Conservation (phyloP, 2,329 filamentous ascomycete species). For the Aureobasidium musti region DNA sequence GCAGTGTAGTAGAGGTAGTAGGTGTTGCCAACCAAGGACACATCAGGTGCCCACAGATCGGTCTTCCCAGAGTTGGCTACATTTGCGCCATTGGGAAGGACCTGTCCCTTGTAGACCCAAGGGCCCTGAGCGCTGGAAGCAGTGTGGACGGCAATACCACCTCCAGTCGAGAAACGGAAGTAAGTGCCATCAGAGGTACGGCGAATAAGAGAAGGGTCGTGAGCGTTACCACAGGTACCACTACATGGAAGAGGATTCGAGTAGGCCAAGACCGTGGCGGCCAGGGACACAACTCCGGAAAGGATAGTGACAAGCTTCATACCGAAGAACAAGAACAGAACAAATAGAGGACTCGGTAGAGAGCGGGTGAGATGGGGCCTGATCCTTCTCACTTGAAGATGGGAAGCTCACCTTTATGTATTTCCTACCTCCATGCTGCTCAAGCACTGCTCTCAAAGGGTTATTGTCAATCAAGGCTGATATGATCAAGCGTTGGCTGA, state of each 20-base stretch:
- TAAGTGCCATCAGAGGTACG: conserved; percentile 53
- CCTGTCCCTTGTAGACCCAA: conserved; percentile 54
- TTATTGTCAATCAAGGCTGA: conserved; percentile 5
- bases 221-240: conserved; percentile 48
- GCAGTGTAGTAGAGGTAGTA: conserved; percentile 70
- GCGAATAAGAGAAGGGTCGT: conserved; percentile 54
- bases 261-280: conserved; percentile 40
- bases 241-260: conserved; percentile 46
- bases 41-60: conserved; percentile 65
- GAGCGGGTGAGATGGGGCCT: conserved; percentile 17
- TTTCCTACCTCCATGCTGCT: not conserved
- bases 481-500: conserved; percentile 12
- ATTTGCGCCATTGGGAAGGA: conserved; percentile 50
- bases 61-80: conserved; percentile 50
- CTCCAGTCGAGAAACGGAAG: conserved; percentile 57
- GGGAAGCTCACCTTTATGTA: conserved; percentile 18
- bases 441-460: not conserved
- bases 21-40: conserved; percentile 56
- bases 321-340: conserved; percentile 8
- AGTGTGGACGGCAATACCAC: conserved; percentile 53
- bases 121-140: conserved; percentile 52
- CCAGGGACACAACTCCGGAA: conserved; percentile 25
- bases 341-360: not conserved
- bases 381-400: not conserved
- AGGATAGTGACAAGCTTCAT: conserved; percentile 24